A percentile compares a stretch with the other conserved stretches of the same genome.
These are phyloP conservation scores for Heterobasidion occidentale DNA, from an alignment of 1,284 basidiomycete species.

Conservation along the genomic window DNA sequence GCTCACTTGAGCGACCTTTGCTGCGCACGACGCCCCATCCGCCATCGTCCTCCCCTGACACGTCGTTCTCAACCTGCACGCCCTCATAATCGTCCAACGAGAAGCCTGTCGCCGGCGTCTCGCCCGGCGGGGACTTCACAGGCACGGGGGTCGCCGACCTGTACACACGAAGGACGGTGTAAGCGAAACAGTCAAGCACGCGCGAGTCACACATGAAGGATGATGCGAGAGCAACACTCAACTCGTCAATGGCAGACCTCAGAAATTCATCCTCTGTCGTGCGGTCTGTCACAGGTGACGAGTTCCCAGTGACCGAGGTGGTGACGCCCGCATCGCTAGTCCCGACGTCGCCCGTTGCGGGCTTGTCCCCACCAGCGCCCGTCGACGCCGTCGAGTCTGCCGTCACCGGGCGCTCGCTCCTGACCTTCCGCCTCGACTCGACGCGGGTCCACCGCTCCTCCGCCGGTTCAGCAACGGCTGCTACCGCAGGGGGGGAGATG, in stretches of 20 bases:
- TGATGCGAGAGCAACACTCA: slow-evolving; percentile 23
- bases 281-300: slow-evolving; percentile 40
- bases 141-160: slow-evolving; percentile 33
- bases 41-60: slow-evolving; percentile 49
- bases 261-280: slow-evolving; percentile 34
- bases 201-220: not conserved
- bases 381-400: slow-evolving; percentile 1
- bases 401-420: slow-evolving; percentile 7
- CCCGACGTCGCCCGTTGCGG: slow-evolving; percentile 23
- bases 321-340: slow-evolving; percentile 48
- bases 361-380: slow-evolving; percentile 4
- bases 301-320: slow-evolving; percentile 45
- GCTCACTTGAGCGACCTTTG: slow-evolving; percentile 29
- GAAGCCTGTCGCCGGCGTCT: slow-evolving; percentile 55
- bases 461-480: slow-evolving; percentile 21
- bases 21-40: slow-evolving; percentile 70
- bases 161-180: not conserved
- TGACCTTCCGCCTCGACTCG: slow-evolving; percentile 19
- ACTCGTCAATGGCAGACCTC: slow-evolving; percentile 61
- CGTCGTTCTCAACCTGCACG: slow-evolving; percentile 45
- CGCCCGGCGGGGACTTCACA: slow-evolving; percentile 43
- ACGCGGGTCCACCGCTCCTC: slow-evolving; percentile 54
- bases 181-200: not conserved
- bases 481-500: slow-evolving; percentile 11
- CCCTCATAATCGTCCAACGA: slow-evolving; percentile 75